A percentile compares a stretch with the other conserved stretches of the same genome.
Conservation (phyloP, 495 filamentous ascomycete species). For the Acidiella bohemica region DNA sequence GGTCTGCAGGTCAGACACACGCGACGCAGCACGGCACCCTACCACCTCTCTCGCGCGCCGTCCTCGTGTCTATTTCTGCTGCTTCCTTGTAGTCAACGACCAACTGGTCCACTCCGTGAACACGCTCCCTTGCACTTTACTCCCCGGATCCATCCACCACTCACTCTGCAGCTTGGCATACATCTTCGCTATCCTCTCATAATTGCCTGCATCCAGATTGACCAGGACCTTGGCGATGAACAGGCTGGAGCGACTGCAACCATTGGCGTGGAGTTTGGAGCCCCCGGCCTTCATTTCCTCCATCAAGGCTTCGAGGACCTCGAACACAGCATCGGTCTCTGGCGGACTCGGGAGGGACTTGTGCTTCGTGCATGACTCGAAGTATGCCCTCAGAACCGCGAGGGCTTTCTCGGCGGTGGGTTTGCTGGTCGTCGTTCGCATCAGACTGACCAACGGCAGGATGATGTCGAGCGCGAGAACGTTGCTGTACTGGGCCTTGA, state of each 20-base stretch:
- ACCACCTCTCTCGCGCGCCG: too few species aligned
- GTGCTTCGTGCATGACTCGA: constrained; percentile 54
- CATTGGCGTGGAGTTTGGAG: constrained; percentile 40
- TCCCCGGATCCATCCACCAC: constrained; percentile 42
- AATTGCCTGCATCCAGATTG: constrained; percentile 34
- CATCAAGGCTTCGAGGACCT: constrained; percentile 54
- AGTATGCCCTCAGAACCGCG: constrained; percentile 52
- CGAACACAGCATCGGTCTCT: constrained; percentile 27
- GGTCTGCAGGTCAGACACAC: too few species aligned
- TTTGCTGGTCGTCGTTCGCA: constrained; percentile 52
- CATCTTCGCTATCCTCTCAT: constrained; percentile 38
- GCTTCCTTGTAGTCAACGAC: constrained; percentile 26
- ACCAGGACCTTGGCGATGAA: constrained; percentile 49
- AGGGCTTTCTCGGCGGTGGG: constrained; percentile 60
- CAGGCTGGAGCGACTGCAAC: constrained; percentile 50
- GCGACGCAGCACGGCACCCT: too few species aligned
- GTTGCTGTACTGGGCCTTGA: constrained; percentile 62
- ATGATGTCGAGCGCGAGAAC: constrained; percentile 52
- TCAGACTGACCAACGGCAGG: constrained; percentile 47
- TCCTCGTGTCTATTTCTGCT: too few species aligned
- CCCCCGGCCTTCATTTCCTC: constrained; percentile 53
- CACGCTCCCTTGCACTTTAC: constrained; percentile 45
- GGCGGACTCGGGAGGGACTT: constrained; percentile 31
- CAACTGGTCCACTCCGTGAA: constrained; percentile 60
- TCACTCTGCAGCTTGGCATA: constrained; percentile 44